Conservation (phyloP, 176 grass and related monocot genomes). For the Lolium perenne region DNA sequence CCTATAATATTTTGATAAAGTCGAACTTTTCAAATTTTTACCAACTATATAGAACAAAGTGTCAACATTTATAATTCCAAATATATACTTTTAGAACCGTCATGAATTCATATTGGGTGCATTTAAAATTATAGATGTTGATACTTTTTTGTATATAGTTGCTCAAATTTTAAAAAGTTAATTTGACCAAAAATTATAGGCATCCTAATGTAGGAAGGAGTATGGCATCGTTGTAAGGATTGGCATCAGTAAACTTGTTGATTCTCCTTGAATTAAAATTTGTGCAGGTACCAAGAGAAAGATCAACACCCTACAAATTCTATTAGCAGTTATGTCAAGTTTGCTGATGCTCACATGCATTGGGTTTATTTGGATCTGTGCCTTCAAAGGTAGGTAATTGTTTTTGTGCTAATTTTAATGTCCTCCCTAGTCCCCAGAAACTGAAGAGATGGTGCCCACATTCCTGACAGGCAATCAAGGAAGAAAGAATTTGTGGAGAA, state of each 20-base stretch:
- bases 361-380: slow-evolving; percentile 21
- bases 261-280: slow-evolving; percentile 12
- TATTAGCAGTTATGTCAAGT: slow-evolving; percentile 14
- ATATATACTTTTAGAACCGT: too few species aligned
- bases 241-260: not conserved
- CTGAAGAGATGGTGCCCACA: not conserved
- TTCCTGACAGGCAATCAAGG: slow-evolving; percentile 26
- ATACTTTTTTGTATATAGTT: too few species aligned
- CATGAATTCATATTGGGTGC: too few species aligned
- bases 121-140: too few species aligned
- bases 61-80: too few species aligned
- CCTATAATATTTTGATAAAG: too few species aligned
- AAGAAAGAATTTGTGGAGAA: not conserved
- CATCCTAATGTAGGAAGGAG: too few species aligned
- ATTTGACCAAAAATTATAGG: too few species aligned
- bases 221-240: not conserved
- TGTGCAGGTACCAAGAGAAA: slow-evolving; percentile 32
- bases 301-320: slow-evolving; percentile 13
- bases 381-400: slow-evolving; percentile 28
- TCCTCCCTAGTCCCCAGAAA: not conserved
- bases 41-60: too few species aligned
- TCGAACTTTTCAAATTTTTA: too few species aligned
- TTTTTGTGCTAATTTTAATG: slow-evolving; percentile 3
- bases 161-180: too few species aligned
- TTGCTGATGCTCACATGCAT: slow-evolving; percentile 38